phyloP scores from a whole-genome alignment of 78 protist species.

The Chrysochromulina tobinii region DNA sequence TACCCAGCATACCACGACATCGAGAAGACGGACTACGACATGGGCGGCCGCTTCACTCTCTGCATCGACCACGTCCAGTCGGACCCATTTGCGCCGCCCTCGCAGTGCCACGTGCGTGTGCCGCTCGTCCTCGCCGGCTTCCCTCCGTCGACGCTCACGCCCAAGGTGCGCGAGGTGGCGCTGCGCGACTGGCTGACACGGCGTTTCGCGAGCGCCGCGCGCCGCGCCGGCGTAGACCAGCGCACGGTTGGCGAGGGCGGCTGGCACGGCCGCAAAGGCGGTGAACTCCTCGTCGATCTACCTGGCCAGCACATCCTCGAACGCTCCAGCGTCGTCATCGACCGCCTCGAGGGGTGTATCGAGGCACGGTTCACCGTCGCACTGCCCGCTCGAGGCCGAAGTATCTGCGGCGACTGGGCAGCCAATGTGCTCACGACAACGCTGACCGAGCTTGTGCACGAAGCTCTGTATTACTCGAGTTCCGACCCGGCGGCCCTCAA shows the following conservation, averaged over 20 bases:
- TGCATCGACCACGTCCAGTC: constrained; percentile 7
- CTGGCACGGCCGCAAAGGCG: constrained; percentile 30
- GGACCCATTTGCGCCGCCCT: constrained; percentile 46
- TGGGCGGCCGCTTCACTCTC: background rate
- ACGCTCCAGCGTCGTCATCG: constrained; percentile 35
- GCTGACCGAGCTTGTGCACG: background rate
- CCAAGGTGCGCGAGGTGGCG: background rate
- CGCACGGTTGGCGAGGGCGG: background rate
- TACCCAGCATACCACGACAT: constrained; percentile 18
- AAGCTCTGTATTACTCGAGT: background rate
- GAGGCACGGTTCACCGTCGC: constrained; percentile 40
- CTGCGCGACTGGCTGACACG: background rate
- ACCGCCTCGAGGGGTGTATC: background rate
- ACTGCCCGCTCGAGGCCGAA: constrained; percentile 57
- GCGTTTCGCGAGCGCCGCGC: background rate
- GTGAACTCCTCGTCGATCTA: constrained; percentile 36
- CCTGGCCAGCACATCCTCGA: constrained; percentile 58
- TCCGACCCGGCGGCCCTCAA: background rate
- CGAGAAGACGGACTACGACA: background rate
- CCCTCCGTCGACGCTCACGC: background rate
- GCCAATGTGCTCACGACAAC: background rate
- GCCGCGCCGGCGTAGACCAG: background rate
- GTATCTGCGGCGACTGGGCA: constrained; percentile 29
- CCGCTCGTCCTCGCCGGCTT: background rate
- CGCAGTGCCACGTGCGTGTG: background rate